A percentile compares a stretch with the other conserved stretches of the same genome.
phyloP scores from a whole-genome alignment of 176 grass and related monocot genomes.

The Oryza rufipogon region DNA sequence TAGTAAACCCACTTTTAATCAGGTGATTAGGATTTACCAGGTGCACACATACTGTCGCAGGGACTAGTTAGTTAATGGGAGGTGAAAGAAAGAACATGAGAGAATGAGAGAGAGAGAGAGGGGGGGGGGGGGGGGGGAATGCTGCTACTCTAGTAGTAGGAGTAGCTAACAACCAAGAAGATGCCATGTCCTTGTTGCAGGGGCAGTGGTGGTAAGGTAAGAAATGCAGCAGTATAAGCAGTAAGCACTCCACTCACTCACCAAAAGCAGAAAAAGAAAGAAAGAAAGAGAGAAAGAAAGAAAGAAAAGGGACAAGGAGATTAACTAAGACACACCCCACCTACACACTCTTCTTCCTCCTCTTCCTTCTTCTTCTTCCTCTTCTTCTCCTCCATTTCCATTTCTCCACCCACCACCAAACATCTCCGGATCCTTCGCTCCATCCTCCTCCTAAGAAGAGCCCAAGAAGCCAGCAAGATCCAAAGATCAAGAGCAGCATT shows the following conservation, averaged over 20 bases:
- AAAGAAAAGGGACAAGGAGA: not conserved
- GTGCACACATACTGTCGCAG: not conserved
- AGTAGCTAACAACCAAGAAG: conserved; percentile 52
- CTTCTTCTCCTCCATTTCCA: conserved; percentile 36
- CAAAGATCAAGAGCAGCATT: conserved; percentile 43
- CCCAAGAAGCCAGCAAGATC: conserved; percentile 16
- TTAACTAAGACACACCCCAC: conserved; percentile 36
- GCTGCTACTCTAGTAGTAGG: too few relatives aligned
- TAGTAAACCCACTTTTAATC: not conserved
- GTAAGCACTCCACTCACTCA: not conserved
- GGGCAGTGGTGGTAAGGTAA: conserved; percentile 41
- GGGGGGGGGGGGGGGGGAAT: not conserved
- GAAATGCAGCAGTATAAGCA: conserved; percentile 2
- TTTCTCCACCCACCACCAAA: conserved; percentile 40
- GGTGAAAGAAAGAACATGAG: not conserved
- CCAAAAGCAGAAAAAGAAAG: conserved; percentile 28
- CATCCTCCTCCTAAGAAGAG: conserved; percentile 10
- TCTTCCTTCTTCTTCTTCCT: not conserved
- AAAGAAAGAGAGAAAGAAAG: not conserved
- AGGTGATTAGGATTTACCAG: not conserved
- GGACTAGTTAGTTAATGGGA: not conserved
- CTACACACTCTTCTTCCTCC: conserved; percentile 15
- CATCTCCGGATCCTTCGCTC: not conserved
- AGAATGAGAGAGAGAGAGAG: not conserved
- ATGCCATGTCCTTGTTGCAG: conserved; percentile 75